Conservation (phyloP, 768 basidiomycete species). For the Auricularia sp. region DNA sequence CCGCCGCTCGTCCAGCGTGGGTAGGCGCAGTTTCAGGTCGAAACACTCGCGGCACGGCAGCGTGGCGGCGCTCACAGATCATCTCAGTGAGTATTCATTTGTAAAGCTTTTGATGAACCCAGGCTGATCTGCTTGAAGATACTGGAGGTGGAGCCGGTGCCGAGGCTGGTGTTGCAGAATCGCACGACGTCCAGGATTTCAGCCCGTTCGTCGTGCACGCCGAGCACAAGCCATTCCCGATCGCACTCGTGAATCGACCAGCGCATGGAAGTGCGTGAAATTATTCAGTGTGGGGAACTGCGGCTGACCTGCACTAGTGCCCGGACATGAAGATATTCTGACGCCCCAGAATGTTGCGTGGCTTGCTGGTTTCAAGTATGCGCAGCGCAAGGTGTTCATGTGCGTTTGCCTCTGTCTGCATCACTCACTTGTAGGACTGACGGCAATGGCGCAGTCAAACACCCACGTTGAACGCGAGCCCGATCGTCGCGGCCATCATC, state of each 20-base stretch:
- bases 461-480: constrained; percentile 59
- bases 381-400: constrained; percentile 56
- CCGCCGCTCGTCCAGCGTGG: neutral
- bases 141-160: constrained; percentile 5
- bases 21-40: neutral
- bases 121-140: neutral
- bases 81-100: constrained; percentile 21
- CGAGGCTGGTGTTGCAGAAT: constrained; percentile 1
- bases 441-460: constrained; percentile 37
- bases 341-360: constrained; percentile 58
- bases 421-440: neutral
- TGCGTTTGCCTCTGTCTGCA: constrained; percentile 15
- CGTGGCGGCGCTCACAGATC: constrained; percentile 27
- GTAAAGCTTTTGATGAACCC: neutral
- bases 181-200: constrained; percentile 35
- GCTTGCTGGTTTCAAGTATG: constrained; percentile 53
- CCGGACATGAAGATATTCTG: constrained; percentile 35
- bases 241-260: constrained; percentile 53
- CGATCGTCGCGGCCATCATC: constrained; percentile 47
- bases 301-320: constrained; percentile 16
- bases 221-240: constrained; percentile 48
- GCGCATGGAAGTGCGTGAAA: constrained; percentile 39
- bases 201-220: constrained; percentile 51
- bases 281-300: neutral
- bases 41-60: neutral